Evolutionary conservation across 306 rosid genomes (phyloP).

Genomic region (Canavalia gladiata): DNA sequence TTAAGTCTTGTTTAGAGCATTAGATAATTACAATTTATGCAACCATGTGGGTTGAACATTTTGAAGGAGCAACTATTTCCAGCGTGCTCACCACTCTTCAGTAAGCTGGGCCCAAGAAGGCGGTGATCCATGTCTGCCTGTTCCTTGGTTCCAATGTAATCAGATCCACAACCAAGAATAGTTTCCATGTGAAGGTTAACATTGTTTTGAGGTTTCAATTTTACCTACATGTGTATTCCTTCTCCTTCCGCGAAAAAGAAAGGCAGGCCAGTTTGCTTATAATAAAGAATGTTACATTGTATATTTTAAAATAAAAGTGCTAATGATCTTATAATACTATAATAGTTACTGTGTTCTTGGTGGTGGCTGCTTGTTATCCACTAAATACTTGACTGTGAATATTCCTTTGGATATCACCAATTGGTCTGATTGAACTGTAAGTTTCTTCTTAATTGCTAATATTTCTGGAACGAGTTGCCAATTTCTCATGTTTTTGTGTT

Average conservation of each 20-base stretch:
- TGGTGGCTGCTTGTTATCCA: constrained; percentile 73
- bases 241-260: not conserved
- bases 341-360: constrained; percentile 46
- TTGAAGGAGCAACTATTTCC: constrained; percentile 70
- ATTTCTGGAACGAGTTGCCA: not conserved
- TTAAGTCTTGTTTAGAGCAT: constrained; percentile 32
- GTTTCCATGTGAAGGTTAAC: constrained; percentile 74
- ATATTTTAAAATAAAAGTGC: constrained; percentile 21
- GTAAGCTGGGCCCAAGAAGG: constrained; percentile 86
- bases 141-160: constrained; percentile 90
- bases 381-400: constrained; percentile 76
- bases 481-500: constrained; percentile 34
- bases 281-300: constrained; percentile 26
- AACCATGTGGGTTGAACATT: constrained; percentile 38
- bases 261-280: constrained; percentile 18
- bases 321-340: not conserved
- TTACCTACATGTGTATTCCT: constrained; percentile 12
- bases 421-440: constrained; percentile 84
- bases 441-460: constrained; percentile 46
- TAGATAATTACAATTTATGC: constrained; percentile 32
- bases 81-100: constrained; percentile 67
- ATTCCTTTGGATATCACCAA: constrained; percentile 76
- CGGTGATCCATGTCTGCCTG: constrained; percentile 95
- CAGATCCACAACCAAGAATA: constrained; percentile 82
- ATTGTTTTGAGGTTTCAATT: constrained; percentile 35